Evolutionary conservation across 371 early-diverging fungal genomes (phyloP).

Genomic region (Sporodiniella umbellata): DNA sequence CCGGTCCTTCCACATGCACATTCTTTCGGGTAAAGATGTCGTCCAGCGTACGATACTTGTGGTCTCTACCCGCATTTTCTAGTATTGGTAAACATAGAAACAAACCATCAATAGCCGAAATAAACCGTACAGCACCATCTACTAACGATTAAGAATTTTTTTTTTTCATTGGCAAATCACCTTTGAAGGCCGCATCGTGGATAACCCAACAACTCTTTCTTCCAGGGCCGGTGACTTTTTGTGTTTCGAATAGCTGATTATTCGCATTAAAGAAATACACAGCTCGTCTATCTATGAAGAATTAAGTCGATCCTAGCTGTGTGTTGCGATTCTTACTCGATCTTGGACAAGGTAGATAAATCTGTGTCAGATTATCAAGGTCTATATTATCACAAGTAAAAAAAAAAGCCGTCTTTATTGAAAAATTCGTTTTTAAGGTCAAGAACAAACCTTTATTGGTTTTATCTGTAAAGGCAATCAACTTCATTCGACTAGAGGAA

Average conservation of each 20-base stretch:
- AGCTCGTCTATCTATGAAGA: not conserved
- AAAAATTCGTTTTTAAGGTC: not conserved
- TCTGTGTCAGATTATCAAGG: constrained; percentile 10
- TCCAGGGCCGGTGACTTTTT: constrained; percentile 22
- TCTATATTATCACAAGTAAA: constrained; percentile 1
- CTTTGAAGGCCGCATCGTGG: constrained; percentile 13
- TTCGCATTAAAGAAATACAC: constrained; percentile 17
- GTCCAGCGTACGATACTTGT: constrained; percentile 15
- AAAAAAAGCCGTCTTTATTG: not conserved
- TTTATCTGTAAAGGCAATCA: constrained; percentile 19
- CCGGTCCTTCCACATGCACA: constrained; percentile 2
- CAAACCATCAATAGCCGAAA: constrained; percentile 22
- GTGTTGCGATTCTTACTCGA: constrained; percentile 11
- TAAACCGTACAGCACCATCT: constrained; percentile 25
- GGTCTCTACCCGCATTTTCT: not conserved
- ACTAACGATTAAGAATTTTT: not conserved
- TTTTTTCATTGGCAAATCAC: too few relatives aligned
- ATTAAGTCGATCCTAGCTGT: not conserved
- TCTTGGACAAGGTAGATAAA: constrained; percentile 24
- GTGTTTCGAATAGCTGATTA: constrained; percentile 17
- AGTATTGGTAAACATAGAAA: constrained; percentile 25
- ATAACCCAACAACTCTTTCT: constrained; percentile 22
- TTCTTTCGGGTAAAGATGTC: constrained; percentile 23
- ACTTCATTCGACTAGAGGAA: not conserved
- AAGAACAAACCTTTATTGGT: constrained; percentile 11